Conservation (phyloP, 2,329 filamentous ascomycete genomes). For the Botryotinia convoluta region DNA sequence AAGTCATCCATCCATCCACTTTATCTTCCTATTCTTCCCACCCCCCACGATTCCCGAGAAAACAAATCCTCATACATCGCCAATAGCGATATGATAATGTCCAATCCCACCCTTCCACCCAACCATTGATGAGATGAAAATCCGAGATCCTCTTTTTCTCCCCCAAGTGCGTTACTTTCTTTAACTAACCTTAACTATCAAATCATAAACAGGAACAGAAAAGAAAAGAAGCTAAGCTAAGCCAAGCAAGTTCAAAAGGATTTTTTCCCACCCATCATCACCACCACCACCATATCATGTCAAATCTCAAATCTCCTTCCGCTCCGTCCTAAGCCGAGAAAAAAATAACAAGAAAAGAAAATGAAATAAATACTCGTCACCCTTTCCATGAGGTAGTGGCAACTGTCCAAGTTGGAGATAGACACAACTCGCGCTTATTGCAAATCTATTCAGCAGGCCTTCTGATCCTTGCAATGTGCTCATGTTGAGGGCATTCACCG, state of each 20-base stretch:
- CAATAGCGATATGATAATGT: neutral
- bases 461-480: neutral
- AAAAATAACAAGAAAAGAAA: constrained; percentile 1
- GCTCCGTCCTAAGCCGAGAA: neutral
- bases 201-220: constrained; percentile 12
- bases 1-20: neutral
- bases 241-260: neutral
- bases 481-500: neutral
- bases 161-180: neutral
- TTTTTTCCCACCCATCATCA: neutral
- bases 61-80: neutral
- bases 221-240: neutral
- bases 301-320: constrained; percentile 1
- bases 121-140: neutral
- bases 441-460: neutral
- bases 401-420: neutral
- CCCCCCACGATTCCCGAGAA: neutral
- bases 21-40: neutral
- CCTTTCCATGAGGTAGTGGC: neutral
- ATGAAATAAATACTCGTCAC: neutral
- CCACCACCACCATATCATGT: neutral
- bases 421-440: neutral
- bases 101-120: neutral
- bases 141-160: neutral
- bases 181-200: constrained; percentile 7